These are phyloP conservation scores for Tulasnella calospora DNA, from an alignment of 768 basidiomycete genomes.

Conservation along the genomic window DNA sequence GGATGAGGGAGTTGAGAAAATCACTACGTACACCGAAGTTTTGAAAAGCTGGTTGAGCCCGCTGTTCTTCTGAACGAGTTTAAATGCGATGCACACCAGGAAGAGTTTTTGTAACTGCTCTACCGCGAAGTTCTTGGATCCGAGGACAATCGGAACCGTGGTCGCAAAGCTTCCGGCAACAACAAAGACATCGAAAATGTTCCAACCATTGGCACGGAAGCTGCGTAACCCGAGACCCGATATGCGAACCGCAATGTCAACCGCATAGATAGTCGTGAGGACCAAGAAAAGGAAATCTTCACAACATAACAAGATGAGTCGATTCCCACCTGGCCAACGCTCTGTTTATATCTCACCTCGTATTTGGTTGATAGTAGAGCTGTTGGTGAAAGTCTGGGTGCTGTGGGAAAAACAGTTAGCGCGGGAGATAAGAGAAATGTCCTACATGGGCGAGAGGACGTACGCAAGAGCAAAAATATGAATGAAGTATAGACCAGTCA, in stretches of 20 bases:
- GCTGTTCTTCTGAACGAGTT: slow-evolving; percentile 83
- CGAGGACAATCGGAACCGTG: slow-evolving; percentile 64
- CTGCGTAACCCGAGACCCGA: slow-evolving; percentile 79
- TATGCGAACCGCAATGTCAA: slow-evolving; percentile 74
- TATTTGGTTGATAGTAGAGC: slow-evolving; percentile 47
- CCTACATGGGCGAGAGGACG: slow-evolving; percentile 33
- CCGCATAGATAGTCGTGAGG: slow-evolving; percentile 63
- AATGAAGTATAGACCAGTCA: slow-evolving; percentile 71
- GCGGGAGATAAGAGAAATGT: neutral
- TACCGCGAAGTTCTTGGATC: slow-evolving; percentile 45
- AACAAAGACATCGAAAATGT: slow-evolving; percentile 79
- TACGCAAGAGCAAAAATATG: slow-evolving; percentile 84
- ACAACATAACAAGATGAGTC: neutral
- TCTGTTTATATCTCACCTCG: slow-evolving; percentile 48
- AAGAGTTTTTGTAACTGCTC: slow-evolving; percentile 84
- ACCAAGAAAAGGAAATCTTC: slow-evolving; percentile 74
- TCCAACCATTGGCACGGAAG: slow-evolving; percentile 91
- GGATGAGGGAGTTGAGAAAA: neutral
- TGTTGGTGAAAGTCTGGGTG: slow-evolving; percentile 69
- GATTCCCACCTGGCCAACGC: neutral
- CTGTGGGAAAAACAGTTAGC: slow-evolving; percentile 40
- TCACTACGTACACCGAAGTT: slow-evolving; percentile 71
- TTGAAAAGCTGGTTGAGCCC: slow-evolving; percentile 94
- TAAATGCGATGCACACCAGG: slow-evolving; percentile 88
- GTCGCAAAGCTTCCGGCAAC: slow-evolving; percentile 79